Evolutionary conservation across 208 protist species (phyloP).

Genomic region (Spongospora subterranea): DNA sequence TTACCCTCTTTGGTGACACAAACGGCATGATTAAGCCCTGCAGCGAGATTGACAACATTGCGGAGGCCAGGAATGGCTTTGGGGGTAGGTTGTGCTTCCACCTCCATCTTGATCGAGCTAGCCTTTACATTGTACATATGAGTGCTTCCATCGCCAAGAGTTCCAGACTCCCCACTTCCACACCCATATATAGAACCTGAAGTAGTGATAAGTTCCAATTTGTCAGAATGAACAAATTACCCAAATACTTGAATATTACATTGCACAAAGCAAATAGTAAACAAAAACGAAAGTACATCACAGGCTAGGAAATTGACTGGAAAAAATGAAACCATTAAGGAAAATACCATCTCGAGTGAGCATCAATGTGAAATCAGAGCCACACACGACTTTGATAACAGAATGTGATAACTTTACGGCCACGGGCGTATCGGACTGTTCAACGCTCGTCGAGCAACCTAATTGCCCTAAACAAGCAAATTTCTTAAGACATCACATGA

Average conservation of each 20-base stretch:
- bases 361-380: conserved; percentile 4
- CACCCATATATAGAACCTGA: background rate
- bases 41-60: background rate
- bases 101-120: conserved; percentile 45
- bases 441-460: background rate
- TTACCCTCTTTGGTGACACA: background rate
- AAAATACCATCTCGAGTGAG: background rate
- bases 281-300: too few relatives aligned
- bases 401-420: background rate
- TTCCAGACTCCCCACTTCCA: conserved; percentile 18
- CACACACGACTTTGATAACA: background rate
- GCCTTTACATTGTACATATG: conserved; percentile 34
- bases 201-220: too few relatives aligned
- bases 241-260: too few relatives aligned
- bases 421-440: background rate
- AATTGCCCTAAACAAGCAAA: background rate
- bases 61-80: background rate
- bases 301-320: background rate
- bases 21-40: background rate
- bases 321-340: too few relatives aligned
- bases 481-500: background rate
- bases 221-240: too few relatives aligned
- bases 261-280: too few relatives aligned
- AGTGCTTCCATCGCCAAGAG: conserved; percentile 41
- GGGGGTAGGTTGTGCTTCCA: background rate